Evolutionary conservation across 495 filamentous ascomycete genomes (phyloP), one percentile per base, ranked within the genome.

Genomic region (Symbiotaphrina buchneri): DNA sequence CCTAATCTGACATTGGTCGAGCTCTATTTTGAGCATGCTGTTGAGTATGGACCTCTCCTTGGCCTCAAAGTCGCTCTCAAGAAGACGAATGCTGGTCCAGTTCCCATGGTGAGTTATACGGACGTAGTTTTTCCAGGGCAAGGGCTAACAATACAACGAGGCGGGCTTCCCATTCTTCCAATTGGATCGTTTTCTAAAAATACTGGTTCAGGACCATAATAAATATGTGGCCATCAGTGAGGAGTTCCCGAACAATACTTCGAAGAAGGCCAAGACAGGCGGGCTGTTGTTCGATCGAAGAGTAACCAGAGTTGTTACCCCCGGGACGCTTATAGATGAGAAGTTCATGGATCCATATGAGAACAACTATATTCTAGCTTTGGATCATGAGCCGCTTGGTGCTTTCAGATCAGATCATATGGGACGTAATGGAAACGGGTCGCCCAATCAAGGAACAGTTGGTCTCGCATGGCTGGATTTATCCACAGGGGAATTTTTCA

Each of bases 241-340:
- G 47, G 87, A 99, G 44, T 83, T 90, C 40, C 65, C 71, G 0
- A 73, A 75, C 37, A 59, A 66, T 37, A 50, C 65, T 25, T 62
- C 71, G 21, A 57, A 61, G 23, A 78, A 67, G 51, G 53, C 64
- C 25, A 79, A 71, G 35, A 62, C 68, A 8, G 76, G 77, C 5
- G 78, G 78, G 2, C 54, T 90, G 30, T 51, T 79, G 47, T 90
- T 83, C 44, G 78, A 84, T 43, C 71, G 87, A 25, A 68, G 59
- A 37, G 78, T 99, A 10, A 64, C 78, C 25, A 71, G 87, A 24
- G 72, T 94, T 33, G 64, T 99, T 46, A 93, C 87, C 0, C 83
- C 90, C 0, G 87, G 87, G 6, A 99, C 87, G 1, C 52, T 95
- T 26, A 92, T 95, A 41, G 87, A 99, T 47, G 90, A 99, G 50